Percentiles rank a stretch among this genome's conserved stretches.
Conservation (phyloP, 2,329 filamentous ascomycete genomes). For the Sclerotinia spermophila region DNA sequence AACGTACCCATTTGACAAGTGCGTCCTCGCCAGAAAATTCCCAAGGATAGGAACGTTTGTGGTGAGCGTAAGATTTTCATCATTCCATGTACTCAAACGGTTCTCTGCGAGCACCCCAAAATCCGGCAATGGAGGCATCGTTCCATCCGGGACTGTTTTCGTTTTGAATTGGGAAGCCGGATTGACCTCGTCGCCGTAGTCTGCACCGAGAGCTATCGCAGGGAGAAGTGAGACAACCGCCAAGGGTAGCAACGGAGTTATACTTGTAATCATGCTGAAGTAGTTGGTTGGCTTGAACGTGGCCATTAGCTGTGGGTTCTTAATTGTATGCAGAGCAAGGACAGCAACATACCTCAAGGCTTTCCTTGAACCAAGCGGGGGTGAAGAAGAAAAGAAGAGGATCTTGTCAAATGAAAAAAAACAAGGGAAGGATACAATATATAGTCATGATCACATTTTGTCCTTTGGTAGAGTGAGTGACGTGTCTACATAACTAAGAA, state of each 20-base stretch:
- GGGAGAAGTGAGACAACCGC: not conserved
- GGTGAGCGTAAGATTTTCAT: slow-evolving; percentile 11
- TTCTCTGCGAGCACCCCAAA: slow-evolving; percentile 16
- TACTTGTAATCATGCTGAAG: not conserved
- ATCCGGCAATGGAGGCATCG: slow-evolving; percentile 10
- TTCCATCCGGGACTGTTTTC: slow-evolving; percentile 17
- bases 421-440: not conserved
- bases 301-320: not conserved
- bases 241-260: not conserved
- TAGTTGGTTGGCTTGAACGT: not conserved
- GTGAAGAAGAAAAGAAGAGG: not conserved
- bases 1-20: slow-evolving; percentile 25
- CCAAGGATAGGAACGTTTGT: slow-evolving; percentile 19
- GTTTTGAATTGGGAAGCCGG: slow-evolving; percentile 19
- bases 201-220: not conserved
- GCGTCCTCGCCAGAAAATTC: slow-evolving; percentile 20
- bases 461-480: not conserved
- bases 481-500: not conserved
- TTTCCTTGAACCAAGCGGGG: not conserved
- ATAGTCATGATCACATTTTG: not conserved
- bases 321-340: not conserved
- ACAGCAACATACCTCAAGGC: too few species aligned
- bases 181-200: slow-evolving; percentile 19
- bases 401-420: not conserved
- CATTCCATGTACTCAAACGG: slow-evolving; percentile 8